phyloP scores from a whole-genome alignment of 2,329 filamentous ascomycete species.

The Aspergillus sp. region DNA sequence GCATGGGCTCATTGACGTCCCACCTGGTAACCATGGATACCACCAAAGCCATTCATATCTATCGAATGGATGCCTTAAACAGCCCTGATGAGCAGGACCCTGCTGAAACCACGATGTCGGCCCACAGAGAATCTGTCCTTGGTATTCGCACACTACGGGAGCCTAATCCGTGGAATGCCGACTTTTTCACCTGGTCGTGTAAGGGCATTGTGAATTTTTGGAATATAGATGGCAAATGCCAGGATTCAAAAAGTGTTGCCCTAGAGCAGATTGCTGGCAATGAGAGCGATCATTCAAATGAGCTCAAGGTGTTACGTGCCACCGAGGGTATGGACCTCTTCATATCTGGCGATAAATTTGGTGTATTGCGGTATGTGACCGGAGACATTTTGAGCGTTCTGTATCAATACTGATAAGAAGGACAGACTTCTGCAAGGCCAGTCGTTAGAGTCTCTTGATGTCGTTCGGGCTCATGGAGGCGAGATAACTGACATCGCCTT shows the following conservation, averaged over 20 bases:
- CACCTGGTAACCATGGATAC: conserved; percentile 74
- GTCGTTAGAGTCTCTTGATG: conserved; percentile 62
- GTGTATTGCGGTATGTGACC: conserved; percentile 62
- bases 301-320: conserved; percentile 58
- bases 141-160: conserved; percentile 68
- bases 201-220: conserved; percentile 81
- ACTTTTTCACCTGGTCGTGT: conserved; percentile 87
- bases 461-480: conserved; percentile 80
- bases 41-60: conserved; percentile 67
- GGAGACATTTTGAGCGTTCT: conserved; percentile 5
- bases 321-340: conserved; percentile 65
- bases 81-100: conserved; percentile 29
- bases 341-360: conserved; percentile 81
- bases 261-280: conserved; percentile 60
- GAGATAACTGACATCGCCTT: conserved; percentile 82
- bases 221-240: conserved; percentile 69
- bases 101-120: conserved; percentile 45
- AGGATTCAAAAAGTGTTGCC: conserved; percentile 62
- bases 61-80: conserved; percentile 47
- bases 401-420: conserved; percentile 16
- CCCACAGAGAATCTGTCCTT: conserved; percentile 60
- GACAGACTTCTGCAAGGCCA: conserved; percentile 40
- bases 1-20: conserved; percentile 66
- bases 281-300: conserved; percentile 51
- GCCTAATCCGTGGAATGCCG: conserved; percentile 61